Conservation (phyloP, 495 filamentous ascomycete species). For the Aspergillus nanangensis region DNA sequence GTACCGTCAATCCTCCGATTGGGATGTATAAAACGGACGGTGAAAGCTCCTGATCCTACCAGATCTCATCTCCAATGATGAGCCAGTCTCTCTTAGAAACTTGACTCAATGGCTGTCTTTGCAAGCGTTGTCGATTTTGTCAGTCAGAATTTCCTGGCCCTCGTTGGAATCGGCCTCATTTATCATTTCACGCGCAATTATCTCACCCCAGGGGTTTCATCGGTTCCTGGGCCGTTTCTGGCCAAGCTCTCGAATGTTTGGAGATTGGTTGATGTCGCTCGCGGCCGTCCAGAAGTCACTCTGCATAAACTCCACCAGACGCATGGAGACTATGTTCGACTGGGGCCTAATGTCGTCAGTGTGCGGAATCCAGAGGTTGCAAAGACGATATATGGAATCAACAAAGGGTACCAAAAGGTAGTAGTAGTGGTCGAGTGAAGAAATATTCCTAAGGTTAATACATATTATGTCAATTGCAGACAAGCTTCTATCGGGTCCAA, state of each 20-base stretch:
- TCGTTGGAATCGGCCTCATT: no score
- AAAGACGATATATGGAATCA: conserved; percentile 74
- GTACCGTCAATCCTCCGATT: no score
- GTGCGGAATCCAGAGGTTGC: conserved; percentile 61
- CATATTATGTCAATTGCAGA: conserved; percentile 33
- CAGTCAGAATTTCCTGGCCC: no score
- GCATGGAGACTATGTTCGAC: conserved; percentile 65
- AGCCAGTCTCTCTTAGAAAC: no score
- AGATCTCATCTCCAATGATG: no score
- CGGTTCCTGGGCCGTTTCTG: conserved; percentile 56
- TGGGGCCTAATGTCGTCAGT: conserved; percentile 62
- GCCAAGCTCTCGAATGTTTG: conserved; percentile 65
- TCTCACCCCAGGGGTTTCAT: no score
- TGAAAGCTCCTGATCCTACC: no score
- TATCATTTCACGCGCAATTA: no score
- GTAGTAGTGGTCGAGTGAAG: neutral
- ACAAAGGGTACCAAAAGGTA: conserved; percentile 78
- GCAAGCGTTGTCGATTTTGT: no score
- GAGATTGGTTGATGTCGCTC: conserved; percentile 62
- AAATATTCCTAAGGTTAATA: no score
- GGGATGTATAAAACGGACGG: no score
- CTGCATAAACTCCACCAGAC: conserved; percentile 63
- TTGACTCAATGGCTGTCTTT: no score
- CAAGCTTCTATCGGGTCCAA: conserved; percentile 68
- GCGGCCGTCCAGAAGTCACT: conserved; percentile 57